phyloP scores from a whole-genome alignment of 2,329 filamentous ascomycete species.

The Proliferodiscus dingleyae region DNA sequence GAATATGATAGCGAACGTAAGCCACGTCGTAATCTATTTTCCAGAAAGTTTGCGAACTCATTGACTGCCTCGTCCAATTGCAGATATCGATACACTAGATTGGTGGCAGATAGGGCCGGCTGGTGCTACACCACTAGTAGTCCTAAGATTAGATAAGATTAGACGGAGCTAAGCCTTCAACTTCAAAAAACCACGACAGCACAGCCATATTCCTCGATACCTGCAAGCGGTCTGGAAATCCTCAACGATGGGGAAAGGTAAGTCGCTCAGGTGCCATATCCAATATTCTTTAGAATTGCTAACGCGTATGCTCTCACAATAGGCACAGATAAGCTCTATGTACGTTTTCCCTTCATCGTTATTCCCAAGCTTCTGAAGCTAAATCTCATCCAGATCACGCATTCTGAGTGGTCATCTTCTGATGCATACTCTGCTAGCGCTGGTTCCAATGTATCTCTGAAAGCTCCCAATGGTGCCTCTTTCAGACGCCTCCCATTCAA shows the following conservation, averaged over 20 bases:
- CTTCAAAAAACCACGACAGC: background rate
- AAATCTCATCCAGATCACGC: slow-evolving; percentile 64
- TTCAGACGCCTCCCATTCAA: slow-evolving; percentile 95
- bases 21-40: no score
- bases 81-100: no score
- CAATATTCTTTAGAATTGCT: background rate
- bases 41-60: no score
- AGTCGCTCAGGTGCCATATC: slow-evolving; percentile 3
- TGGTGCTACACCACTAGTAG: no score
- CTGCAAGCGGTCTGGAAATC: background rate
- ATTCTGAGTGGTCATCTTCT: slow-evolving; percentile 93
- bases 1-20: no score
- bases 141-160: background rate
- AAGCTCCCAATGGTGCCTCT: slow-evolving; percentile 52
- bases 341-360: slow-evolving; percentile 11
- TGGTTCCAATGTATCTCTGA: slow-evolving; percentile 61
- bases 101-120: no score
- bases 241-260: slow-evolving; percentile 27
- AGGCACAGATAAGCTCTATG: slow-evolving; percentile 50
- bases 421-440: slow-evolving; percentile 82
- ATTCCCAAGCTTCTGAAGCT: slow-evolving; percentile 1
- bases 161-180: slow-evolving; percentile 3
- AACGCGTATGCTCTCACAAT: background rate
- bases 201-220: background rate
- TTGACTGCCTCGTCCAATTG: no score